A percentile compares a stretch with the other conserved stretches of the same genome.
phyloP scores from a whole-genome alignment of 2,329 filamentous ascomycete genomes.

The Fusarium musae region DNA sequence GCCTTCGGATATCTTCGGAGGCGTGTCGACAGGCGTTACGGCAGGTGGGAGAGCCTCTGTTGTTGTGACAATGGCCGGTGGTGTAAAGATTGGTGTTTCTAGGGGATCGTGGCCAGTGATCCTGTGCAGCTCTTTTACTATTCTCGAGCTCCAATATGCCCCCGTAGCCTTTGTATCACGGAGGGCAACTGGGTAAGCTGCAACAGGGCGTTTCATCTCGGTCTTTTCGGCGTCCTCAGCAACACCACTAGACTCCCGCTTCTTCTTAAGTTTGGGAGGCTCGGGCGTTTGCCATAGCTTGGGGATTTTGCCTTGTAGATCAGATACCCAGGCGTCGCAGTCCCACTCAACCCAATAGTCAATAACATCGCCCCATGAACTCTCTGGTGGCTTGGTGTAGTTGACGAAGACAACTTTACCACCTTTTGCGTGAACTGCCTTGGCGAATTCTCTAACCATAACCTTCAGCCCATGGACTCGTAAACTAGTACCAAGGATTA shows the following conservation, averaged over 20 bases:
- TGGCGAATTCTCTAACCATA: constrained; percentile 77
- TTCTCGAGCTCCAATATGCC: constrained; percentile 58
- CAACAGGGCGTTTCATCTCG: constrained; percentile 48
- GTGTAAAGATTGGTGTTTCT: constrained; percentile 31
- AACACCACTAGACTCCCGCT: constrained; percentile 46
- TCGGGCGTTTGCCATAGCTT: constrained; percentile 68
- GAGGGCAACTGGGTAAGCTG: constrained; percentile 55
- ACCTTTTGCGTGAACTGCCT: constrained; percentile 73
- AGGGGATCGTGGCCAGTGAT: constrained; percentile 46
- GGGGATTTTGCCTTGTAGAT: constrained; percentile 68
- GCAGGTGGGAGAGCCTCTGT: background rate
- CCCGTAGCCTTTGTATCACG: constrained; percentile 60
- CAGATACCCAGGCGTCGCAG: constrained; percentile 77
- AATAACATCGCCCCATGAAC: constrained; percentile 77
- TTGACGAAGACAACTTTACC: constrained; percentile 80
- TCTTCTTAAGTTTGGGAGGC: constrained; percentile 55
- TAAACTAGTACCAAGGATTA: constrained; percentile 77
- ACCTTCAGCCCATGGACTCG: constrained; percentile 77
- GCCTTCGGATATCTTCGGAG: constrained; percentile 4
- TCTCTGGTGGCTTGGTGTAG: constrained; percentile 76
- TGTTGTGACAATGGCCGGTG: constrained; percentile 10
- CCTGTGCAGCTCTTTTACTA: constrained; percentile 53
- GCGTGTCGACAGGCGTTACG: background rate
- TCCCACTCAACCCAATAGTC: constrained; percentile 82
- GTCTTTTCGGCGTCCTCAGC: constrained; percentile 42